Base-by-base conservation (phyloP, 768 basidiomycete species). In the Hirschioporus abietinus region DNA sequence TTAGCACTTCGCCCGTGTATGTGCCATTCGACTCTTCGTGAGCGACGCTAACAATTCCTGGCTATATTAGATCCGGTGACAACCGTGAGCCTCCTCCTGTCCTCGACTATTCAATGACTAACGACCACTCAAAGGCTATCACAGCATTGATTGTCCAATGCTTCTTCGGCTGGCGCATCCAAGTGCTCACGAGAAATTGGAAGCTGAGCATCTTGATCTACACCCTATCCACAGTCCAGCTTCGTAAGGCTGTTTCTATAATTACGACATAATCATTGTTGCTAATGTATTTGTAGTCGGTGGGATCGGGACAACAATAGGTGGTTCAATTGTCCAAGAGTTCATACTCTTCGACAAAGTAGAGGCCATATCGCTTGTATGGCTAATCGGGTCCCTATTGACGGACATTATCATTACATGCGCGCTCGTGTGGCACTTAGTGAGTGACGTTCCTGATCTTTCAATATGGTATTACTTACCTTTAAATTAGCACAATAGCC, bases 161-260 rank as follows among this genome's bases (percentile, higher is more conserved):
- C 5, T 86, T 85, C 70, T 83, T 83, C 62, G 80, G 81, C 3
- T 80, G 79, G 78, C 74, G 80, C 26, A 77, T 81, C 20, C 77
- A 75, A 27, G 70, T 79, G 10, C 69, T 81, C 64, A 78, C 75
- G 6, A 70, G 67, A 60, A 78, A 75, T 64, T 68, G 58, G 4
- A 63, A 71, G n/a, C 60, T 76, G 8, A 75, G 75, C 27, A 61
- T 35, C 9, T 58, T 78, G 34, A 76, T 81, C 58, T 34, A 66
- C 0, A 25, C 10, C n/a, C 71, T 3, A 67, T 69, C 24, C 60
- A 72, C 8, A 58, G 74, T 20, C 58, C 72, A n/a, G 71, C 72
- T 35, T 66, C 58, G 76, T 77, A 58, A 60, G 72, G 67, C 12
- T 52, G 42, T 17, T n/a, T 30, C 23, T 18, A n/a, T 58, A 5